Evolutionary conservation across 208 protist species (phyloP).

Genomic region (Blastocrithidia nonstop): DNA sequence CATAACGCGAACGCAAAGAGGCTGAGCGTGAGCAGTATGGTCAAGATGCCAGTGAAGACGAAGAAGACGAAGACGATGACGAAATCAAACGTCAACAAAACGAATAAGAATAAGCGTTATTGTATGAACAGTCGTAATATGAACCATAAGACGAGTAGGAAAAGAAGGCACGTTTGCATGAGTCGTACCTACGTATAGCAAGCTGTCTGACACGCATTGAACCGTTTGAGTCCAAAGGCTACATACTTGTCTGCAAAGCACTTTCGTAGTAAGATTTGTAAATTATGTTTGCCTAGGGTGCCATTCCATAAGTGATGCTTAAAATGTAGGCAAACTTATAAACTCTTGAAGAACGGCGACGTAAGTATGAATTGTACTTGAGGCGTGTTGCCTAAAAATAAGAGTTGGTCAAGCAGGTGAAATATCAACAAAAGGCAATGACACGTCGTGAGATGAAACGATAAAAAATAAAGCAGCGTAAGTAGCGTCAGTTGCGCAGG

Average conservation of each 20-base stretch:
- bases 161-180: conserved; percentile 51
- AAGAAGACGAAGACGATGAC: conserved; percentile 35
- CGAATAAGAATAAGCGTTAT: conserved; percentile 51
- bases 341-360: conserved; percentile 2
- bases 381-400: conserved; percentile 5
- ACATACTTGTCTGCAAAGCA: conserved; percentile 70
- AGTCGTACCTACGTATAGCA: conserved; percentile 71
- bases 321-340: conserved; percentile 15
- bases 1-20: conserved; percentile 20
- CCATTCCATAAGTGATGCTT: conserved; percentile 64
- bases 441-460: neutral
- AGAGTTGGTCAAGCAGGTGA: neutral
- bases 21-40: conserved; percentile 16
- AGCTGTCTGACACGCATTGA: conserved; percentile 69
- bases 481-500: conserved; percentile 6
- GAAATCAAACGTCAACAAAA: too few relatives aligned
- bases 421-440: neutral
- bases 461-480: conserved; percentile 1
- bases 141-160: conserved; percentile 79
- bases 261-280: conserved; percentile 67
- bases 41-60: conserved; percentile 17
- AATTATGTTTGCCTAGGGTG: conserved; percentile 38
- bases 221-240: conserved; percentile 76
- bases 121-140: conserved; percentile 56
- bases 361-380: neutral